Evolutionary conservation across 2,329 filamentous ascomycete species (phyloP), one percentile per base, ranked within the genome.

Genomic region (Fusarium burgessii): DNA sequence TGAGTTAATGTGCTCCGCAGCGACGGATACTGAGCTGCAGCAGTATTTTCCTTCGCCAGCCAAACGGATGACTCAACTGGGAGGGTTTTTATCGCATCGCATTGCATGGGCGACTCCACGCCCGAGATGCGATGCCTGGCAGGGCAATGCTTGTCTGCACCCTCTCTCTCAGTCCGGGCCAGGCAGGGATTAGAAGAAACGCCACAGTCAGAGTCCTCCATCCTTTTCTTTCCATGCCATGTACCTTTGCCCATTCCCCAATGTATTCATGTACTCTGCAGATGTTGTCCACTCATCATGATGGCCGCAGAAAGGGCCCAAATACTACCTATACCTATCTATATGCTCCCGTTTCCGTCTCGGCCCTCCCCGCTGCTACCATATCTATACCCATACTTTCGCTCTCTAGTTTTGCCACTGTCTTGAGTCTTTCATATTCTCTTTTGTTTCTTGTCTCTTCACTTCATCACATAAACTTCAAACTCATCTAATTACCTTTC

Each of bases 241-340:
- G 74, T 76, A 77, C 70, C 76, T 66, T 74, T 64, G 62, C 70
- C 66, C 54, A 66, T 64, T 63, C 51, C 20, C 57, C 66, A 43
- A 71, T 62, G 78, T 77, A 75, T 71, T 75, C 62, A 49, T 74
- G 71, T 77, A 72, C 73, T 29, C 29, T 29, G 29, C 65, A 47
- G 59, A 54, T 60, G 52, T 55, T 59, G 56, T 75, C 76, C 78
- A 80, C 71, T 78, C 76, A 79, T 62, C 66, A 66, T 62, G 59
- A 72, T 73, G 71, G 70, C 57, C 62, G 70, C 67, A 68, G 61
- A 71, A 70, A 70, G 68, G 62, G 74, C 67, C 75, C 78, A 76
- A 78, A 78, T 77, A 77, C 73, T 68, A 74, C 68, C 73, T 65
- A 73, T 70, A 60, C 58, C 29, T 54, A 55, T 32, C n/a, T 42